A percentile compares a stretch with the other conserved stretches of the same genome.
phyloP scores from a whole-genome alignment of 306 rosid genomes.

The Gastrolobium villosum region DNA sequence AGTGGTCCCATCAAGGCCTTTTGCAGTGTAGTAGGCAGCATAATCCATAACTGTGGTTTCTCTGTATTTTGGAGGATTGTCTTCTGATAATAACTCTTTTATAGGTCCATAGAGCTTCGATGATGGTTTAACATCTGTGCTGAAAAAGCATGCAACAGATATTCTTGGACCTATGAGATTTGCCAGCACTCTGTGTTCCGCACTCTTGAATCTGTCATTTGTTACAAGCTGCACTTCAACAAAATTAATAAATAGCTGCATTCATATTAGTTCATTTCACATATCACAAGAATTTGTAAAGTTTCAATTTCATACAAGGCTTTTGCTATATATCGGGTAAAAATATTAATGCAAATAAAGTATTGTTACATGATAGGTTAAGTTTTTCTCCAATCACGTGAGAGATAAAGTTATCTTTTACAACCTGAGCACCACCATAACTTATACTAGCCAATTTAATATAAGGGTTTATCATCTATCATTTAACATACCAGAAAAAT shows the following conservation, averaged over 20 bases:
- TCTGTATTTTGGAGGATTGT: constrained; percentile 43
- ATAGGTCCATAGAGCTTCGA: constrained; percentile 39
- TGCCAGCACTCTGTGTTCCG: constrained; percentile 44
- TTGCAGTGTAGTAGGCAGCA: constrained; percentile 7
- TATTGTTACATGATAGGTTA: too few relatives aligned
- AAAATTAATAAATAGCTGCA: not conserved
- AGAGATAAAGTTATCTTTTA: too few relatives aligned
- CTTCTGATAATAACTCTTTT: constrained; percentile 44
- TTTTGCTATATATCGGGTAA: not conserved
- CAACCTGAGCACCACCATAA: too few relatives aligned
- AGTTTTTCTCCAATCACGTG: too few relatives aligned
- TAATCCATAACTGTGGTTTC: constrained; percentile 45
- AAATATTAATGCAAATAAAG: not conserved
- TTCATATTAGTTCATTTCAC: constrained; percentile 4
- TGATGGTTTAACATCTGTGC: constrained; percentile 5
- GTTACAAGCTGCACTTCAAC: too few relatives aligned
- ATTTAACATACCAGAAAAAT: too few relatives aligned
- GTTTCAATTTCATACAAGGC: too few relatives aligned
- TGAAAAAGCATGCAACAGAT: constrained; percentile 48
- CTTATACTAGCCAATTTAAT: too few relatives aligned
- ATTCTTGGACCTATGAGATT: constrained; percentile 43
- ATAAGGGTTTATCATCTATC: too few relatives aligned
- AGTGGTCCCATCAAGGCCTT: constrained; percentile 48
- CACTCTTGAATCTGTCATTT: constrained; percentile 50
- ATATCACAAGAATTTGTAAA: constrained; percentile 6